Evolutionary conservation across 768 basidiomycete genomes (phyloP).

Genomic region (Leccinum broughii): DNA sequence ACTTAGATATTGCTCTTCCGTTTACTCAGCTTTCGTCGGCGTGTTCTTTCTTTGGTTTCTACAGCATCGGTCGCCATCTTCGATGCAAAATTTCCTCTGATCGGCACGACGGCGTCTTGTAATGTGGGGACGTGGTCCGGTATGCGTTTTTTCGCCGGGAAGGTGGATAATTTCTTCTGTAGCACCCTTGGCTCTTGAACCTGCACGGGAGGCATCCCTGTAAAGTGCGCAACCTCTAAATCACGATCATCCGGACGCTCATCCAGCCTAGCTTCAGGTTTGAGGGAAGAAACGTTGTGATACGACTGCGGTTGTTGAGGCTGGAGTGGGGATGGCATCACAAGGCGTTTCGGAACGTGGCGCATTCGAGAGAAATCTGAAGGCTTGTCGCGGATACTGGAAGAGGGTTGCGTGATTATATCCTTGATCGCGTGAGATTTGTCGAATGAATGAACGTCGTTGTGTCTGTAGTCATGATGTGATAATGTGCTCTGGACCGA

Average conservation of each 20-base stretch:
- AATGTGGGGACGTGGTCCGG: conserved; percentile 23
- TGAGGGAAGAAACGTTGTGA: conserved; percentile 10
- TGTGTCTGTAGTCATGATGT: conserved; percentile 6
- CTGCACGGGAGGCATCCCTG: conserved; percentile 12
- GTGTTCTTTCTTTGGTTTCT: conserved; percentile 25
- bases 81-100: conserved; percentile 8
- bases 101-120: conserved; percentile 12
- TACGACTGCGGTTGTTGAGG: conserved; percentile 25
- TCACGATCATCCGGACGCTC: conserved; percentile 4
- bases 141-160: conserved; percentile 27
- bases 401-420: conserved; percentile 6
- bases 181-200: conserved; percentile 19
- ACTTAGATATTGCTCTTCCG: conserved; percentile 30
- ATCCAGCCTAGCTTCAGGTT: conserved; percentile 6
- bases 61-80: conserved; percentile 18
- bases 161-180: conserved; percentile 27
- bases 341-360: conserved; percentile 62
- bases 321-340: conserved; percentile 74
- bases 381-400: conserved; percentile 8
- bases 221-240: conserved; percentile 1
- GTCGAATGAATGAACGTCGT: conserved; percentile 13
- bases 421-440: conserved; percentile 4
- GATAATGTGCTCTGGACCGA: background rate
- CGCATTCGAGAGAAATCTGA: conserved; percentile 23
- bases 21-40: conserved; percentile 36